These are phyloP conservation scores for Solanum paucissectum DNA, from an alignment of 257 asterid species.

Conservation along the genomic window DNA sequence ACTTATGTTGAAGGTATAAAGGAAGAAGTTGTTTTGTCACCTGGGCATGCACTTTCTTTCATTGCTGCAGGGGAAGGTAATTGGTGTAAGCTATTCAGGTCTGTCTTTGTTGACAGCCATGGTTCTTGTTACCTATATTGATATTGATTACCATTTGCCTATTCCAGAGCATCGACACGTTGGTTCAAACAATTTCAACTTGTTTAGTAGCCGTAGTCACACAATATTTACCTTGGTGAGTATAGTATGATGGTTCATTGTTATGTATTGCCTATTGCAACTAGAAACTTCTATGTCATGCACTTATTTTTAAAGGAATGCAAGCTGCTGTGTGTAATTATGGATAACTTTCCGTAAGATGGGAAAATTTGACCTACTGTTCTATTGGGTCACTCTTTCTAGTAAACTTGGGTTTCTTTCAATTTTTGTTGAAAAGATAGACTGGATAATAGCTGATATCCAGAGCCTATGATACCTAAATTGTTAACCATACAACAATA, in stretches of 20 bases:
- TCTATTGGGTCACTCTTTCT: neutral
- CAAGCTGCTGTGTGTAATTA: neutral
- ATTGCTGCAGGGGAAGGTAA: constrained; percentile 99
- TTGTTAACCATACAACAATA: neutral
- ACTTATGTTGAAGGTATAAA: constrained; percentile 98
- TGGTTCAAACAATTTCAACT: constrained; percentile 94
- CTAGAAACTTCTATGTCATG: neutral
- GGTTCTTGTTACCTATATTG: neutral
- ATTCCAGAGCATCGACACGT: constrained; percentile 97
- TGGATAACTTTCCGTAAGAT: neutral
- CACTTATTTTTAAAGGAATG: neutral
- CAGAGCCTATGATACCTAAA: neutral
- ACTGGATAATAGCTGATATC: neutral
- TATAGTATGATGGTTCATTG: constrained; percentile 2
- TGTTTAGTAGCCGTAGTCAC: constrained; percentile 99
- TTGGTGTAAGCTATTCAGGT: neutral
- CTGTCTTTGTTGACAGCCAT: neutral
- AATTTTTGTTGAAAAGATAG: neutral
- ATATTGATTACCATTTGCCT: constrained; percentile 9
- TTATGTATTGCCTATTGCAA: neutral
- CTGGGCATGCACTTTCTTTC: constrained; percentile 98
- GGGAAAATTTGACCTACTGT: neutral
- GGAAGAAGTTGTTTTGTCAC: constrained; percentile 97
- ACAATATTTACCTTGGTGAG: constrained; percentile 95
- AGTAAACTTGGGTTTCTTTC: neutral